Percentiles rank a stretch among this genome's conserved stretches.
phyloP scores from a whole-genome alignment of 164 flowering plant species.

The Sedum album region DNA sequence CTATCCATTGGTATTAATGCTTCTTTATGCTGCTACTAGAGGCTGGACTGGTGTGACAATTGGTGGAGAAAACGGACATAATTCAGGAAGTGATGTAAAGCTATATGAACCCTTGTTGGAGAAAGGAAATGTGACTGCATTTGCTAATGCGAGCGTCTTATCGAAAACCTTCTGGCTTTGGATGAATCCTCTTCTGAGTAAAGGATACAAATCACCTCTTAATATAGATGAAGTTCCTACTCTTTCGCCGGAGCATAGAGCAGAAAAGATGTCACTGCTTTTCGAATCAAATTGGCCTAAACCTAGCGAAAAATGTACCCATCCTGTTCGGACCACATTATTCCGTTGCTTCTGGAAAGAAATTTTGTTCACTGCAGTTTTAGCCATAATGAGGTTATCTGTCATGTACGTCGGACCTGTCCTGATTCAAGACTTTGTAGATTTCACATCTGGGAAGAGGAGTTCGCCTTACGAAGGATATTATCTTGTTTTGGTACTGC shows the following conservation, averaged over 20 bases:
- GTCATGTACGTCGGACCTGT: too few species aligned
- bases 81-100: slow-evolving; percentile 18
- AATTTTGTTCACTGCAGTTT: slow-evolving; percentile 54
- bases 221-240: slow-evolving; percentile 63
- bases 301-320: slow-evolving; percentile 40
- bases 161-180: slow-evolving; percentile 64
- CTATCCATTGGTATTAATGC: slow-evolving; percentile 38
- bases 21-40: slow-evolving; percentile 37
- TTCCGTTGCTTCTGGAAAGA: too few species aligned
- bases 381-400: slow-evolving; percentile 54
- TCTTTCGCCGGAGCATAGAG: too few species aligned
- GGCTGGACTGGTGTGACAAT: slow-evolving; percentile 63
- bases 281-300: slow-evolving; percentile 78
- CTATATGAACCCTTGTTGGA: too few species aligned
- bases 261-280: too few species aligned
- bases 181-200: too few species aligned
- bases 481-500: slow-evolving; percentile 60
- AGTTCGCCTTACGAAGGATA: too few species aligned
- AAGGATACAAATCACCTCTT: slow-evolving; percentile 51
- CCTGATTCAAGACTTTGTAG: too few species aligned
- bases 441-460: too few species aligned
- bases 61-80: slow-evolving; percentile 15
- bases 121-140: slow-evolving; percentile 38
- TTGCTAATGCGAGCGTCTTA: slow-evolving; percentile 53
- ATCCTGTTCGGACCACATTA: too few species aligned